Base-by-base conservation (phyloP, 371 early-diverging fungal genomes). In the Nematocida displodere region DNA sequence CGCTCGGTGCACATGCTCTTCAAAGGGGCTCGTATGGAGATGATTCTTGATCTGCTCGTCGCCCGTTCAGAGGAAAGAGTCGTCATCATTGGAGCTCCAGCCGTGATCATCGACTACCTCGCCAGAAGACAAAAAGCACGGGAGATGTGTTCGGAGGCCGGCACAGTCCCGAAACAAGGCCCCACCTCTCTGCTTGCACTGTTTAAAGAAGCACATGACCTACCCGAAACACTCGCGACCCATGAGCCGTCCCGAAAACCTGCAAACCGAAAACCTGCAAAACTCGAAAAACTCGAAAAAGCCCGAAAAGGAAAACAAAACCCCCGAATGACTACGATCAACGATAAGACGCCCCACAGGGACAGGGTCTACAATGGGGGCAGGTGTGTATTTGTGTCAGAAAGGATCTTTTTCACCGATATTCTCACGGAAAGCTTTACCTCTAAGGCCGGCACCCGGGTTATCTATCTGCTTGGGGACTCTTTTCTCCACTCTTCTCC, bases 1-100 rank as follows among this genome's bases (percentile, higher is more conserved):
- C 7, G 50, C 36, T 20, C 58, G 4, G 36, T 56, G 0, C 68
- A 67, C 61, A 33, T 56, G 31, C 49, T 67, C 13, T 67, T 56
- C 68, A 53, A 40, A 40, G 68, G 68, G 1, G 49, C 34, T 7
- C 13, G 58, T 4, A 7, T 67, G 31, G 39, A 37, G 34, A n/a
- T 31, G 17, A 67, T 67, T 17, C 40, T 67, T 4, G 28, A 33
- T 20, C 5, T 20, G 2, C 46, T 59, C 8, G 15, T 29, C n/a
- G 2, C 34, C 4, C 39, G 58, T n/a, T 15, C 36, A 40, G 40
- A 67, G 20, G 58, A 58, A 22, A 67, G 29, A 15, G 39, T 67
- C 28, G 56, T 67, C 1, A 29, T 67, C 3, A 22, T 67, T 22
- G 68, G 68, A n/a, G 36, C 44, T 22, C 8, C 56, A 5, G 3